phyloP scores from a whole-genome alignment of 2,329 filamentous ascomycete genomes.

The Talaromyces piceae region DNA sequence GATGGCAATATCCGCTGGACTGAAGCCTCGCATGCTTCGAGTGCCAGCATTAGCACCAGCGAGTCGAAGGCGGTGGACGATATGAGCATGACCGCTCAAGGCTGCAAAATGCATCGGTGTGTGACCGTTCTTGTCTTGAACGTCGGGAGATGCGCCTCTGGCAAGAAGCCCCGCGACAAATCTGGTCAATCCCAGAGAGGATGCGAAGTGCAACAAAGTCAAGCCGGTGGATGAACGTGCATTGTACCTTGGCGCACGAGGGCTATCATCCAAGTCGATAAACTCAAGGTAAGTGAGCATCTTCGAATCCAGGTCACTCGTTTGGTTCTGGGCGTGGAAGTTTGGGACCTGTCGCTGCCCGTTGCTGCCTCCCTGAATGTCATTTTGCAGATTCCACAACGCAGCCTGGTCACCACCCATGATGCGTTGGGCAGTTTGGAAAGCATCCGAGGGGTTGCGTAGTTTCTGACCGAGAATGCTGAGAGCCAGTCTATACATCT shows the following conservation, averaged over 20 bases:
- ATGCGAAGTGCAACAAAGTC: conserved; percentile 73
- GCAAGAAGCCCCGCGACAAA: conserved; percentile 71
- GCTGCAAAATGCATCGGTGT: conserved; percentile 76
- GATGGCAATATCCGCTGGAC: conserved; percentile 62
- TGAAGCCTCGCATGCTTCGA: conserved; percentile 62
- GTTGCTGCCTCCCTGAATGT: conserved; percentile 36
- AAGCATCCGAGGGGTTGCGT: conserved; percentile 40
- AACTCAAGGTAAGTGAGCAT: conserved; percentile 69
- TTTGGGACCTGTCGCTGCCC: conserved; percentile 37
- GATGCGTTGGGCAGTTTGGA: conserved; percentile 42
- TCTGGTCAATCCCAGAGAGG: conserved; percentile 64
- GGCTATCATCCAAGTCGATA: conserved; percentile 69
- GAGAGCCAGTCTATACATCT: conserved; percentile 39
- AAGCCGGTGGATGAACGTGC: conserved; percentile 60
- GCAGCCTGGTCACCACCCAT: conserved; percentile 38
- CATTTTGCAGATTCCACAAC: conserved; percentile 42
- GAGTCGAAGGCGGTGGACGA: conserved; percentile 66
- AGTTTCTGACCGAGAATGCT: conserved; percentile 42
- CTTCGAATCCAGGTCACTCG: conserved; percentile 55
- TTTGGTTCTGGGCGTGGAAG: conserved; percentile 36
- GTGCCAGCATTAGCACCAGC: conserved; percentile 65
- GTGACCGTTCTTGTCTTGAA: conserved; percentile 70
- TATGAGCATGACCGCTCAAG: conserved; percentile 66
- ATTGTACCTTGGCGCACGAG: conserved; percentile 60
- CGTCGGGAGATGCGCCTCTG: conserved; percentile 68